A percentile compares a stretch with the other conserved stretches of the same genome.
These are phyloP conservation scores for Oryza brachyantha DNA, from an alignment of 176 grass and related monocot species.

Conservation along the genomic window DNA sequence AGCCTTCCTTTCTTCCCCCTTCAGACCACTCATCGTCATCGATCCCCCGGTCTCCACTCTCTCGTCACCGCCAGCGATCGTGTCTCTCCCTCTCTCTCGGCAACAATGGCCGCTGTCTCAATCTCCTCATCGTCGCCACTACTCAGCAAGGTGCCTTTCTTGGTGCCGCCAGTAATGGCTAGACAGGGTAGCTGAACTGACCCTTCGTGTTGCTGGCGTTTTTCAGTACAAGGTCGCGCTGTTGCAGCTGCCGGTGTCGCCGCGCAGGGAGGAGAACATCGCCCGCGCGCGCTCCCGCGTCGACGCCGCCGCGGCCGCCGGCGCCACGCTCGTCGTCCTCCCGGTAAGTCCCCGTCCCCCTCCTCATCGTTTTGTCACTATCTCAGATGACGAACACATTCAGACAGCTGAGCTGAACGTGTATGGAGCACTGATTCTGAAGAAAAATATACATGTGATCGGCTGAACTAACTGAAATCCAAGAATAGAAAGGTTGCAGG, in stretches of 20 bases:
- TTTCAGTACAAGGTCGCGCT: slow-evolving; percentile 61
- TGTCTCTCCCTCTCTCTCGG: neutral
- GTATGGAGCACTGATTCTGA: neutral
- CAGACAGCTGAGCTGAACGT: neutral
- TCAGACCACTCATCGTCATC: no score
- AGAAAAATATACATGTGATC: neutral
- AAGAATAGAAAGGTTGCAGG: neutral
- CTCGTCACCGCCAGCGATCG: no score
- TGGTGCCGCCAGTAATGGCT: neutral
- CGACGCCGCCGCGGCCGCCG: slow-evolving; percentile 34
- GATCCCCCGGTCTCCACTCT: no score
- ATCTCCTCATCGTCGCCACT: neutral
- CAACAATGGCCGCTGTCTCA: neutral
- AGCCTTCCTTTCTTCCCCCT: neutral
- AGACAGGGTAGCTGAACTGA: neutral
- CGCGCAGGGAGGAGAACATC: slow-evolving; percentile 53
- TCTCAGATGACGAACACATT: no score
- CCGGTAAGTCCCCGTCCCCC: slow-evolving; percentile 28
- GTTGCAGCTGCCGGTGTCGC: slow-evolving; percentile 50
- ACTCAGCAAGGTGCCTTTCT: no score
- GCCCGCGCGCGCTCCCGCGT: slow-evolving; percentile 38
- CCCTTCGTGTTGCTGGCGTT: neutral
- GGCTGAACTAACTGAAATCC: neutral
- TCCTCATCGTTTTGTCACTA: no score
- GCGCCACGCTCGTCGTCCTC: slow-evolving; percentile 55